These are phyloP conservation scores for Zygotorulaspora danielsina DNA, from an alignment of 805 yeast genomes.

Conservation along the genomic window DNA sequence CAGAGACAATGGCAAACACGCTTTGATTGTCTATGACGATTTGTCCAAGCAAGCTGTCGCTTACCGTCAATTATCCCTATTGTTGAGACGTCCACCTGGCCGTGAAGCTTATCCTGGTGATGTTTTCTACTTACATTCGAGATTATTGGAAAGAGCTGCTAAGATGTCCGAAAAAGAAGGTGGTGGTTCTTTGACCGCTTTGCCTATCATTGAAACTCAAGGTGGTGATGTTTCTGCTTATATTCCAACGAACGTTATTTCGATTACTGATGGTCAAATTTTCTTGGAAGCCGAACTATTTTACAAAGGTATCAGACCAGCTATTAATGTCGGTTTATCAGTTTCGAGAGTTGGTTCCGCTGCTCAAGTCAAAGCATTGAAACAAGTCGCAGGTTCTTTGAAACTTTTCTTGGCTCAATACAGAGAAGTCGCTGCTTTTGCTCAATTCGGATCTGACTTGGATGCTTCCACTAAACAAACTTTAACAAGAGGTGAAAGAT, in stretches of 20 bases:
- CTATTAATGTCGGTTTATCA: constrained; percentile 98
- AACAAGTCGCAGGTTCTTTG: constrained; percentile 99
- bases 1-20: constrained; percentile 99
- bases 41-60: constrained; percentile 99
- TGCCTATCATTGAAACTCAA: constrained; percentile 96
- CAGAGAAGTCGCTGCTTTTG: constrained; percentile 99
- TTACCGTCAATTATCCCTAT: constrained; percentile 97
- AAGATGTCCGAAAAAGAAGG: constrained; percentile 88
- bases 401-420: constrained; percentile 99
- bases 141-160: constrained; percentile 96
- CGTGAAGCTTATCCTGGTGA: constrained; percentile 98
- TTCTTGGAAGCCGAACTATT: constrained; percentile 99
- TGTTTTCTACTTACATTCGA: constrained; percentile 92
- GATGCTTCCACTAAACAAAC: constrained; percentile 99
- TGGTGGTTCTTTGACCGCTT: constrained; percentile 92
- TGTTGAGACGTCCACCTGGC: constrained; percentile 96
- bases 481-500: constrained; percentile 99
- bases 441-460: constrained; percentile 99
- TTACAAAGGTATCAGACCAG: constrained; percentile 99
- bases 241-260: constrained; percentile 96
- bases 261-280: constrained; percentile 96
- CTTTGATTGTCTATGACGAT: constrained; percentile 95
- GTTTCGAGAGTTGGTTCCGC: constrained; percentile 99
- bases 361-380: constrained; percentile 99
- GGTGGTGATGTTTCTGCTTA: constrained; percentile 99